These are phyloP conservation scores for Lyophyllum shimeji DNA, from an alignment of 768 basidiomycete species.

Conservation along the genomic window DNA sequence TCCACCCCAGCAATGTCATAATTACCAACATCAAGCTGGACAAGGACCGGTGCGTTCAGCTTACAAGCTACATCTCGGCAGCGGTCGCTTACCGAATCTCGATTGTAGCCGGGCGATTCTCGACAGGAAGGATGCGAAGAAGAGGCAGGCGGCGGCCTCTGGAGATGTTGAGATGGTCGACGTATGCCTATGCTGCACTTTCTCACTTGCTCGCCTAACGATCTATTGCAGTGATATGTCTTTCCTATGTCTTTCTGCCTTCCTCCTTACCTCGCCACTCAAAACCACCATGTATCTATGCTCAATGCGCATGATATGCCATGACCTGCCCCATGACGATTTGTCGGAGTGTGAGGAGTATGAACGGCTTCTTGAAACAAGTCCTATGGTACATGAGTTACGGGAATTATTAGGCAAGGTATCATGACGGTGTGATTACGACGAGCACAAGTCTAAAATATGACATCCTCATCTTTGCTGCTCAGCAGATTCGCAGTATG, in stretches of 20 bases:
- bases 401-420: conserved; percentile 1
- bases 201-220: conserved; percentile 7
- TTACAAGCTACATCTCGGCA: neutral
- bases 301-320: conserved; percentile 47
- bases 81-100: neutral
- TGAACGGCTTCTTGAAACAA: neutral
- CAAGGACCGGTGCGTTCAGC: conserved; percentile 69
- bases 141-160: conserved; percentile 41
- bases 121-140: conserved; percentile 84
- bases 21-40: conserved; percentile 91
- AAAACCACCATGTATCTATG: conserved; percentile 75
- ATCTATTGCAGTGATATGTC: conserved; percentile 28
- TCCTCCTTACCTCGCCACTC: conserved; percentile 27
- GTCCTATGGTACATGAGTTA: neutral
- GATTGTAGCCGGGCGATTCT: conserved; percentile 72
- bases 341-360: neutral
- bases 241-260: conserved; percentile 21
- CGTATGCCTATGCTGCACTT: conserved; percentile 43
- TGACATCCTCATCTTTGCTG: conserved; percentile 90
- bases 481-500: conserved; percentile 63
- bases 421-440: conserved; percentile 16
- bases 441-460: conserved; percentile 60
- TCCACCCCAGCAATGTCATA: conserved; percentile 96
- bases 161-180: conserved; percentile 78
- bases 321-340: conserved; percentile 7